Evolutionary conservation across 2,329 filamentous ascomycete genomes (phyloP), one percentile per base, ranked within the genome.

Genomic region (Tolypocladium inflatum): DNA sequence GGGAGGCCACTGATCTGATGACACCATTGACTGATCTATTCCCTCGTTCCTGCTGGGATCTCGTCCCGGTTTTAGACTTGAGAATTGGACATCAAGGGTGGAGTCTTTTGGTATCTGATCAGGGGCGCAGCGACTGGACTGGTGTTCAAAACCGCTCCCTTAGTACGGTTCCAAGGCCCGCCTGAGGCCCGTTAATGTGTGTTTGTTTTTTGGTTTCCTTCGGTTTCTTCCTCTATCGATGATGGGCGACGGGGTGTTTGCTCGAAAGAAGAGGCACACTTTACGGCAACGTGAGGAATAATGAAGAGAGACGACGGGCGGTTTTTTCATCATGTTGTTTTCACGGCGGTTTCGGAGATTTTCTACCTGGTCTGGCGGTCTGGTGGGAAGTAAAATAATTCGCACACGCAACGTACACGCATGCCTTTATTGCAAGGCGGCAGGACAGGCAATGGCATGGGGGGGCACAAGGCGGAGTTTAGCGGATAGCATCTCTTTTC

Each of bases 381-480:
- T 50, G 57, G 57, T 33, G 39, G 56, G 56, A 39, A 55, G 30
- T 59, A 59, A 55, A 59, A 43, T 39, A 51, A 50, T 50, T 56
- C 55, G 58, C 58, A 57, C 55, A 57, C 51, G 58, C 58, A 51
- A 57, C 42, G 58, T 43, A 52, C 43, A 41, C 11, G 35, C 56
- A 58, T 54, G 39, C 13, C 11, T 57, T 17, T 23, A 51, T 10
- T 35, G 19, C 30, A 35, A 54, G 52, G 52, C 33, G 48, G 51
- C 48, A 56, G 45, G 48, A 19, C 30, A 30, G 30, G n/a, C 37
- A 55, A 55, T 33, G 52, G 52, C 33, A 50, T 48, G 23, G 38
- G 51, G 38, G 51, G 30, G 10, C 30, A 59, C 48, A 56, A 54
- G 56, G 57, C 54, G 57, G 57, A 59, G 57, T 59, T 59, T 59